phyloP scores from a whole-genome alignment of 441 rosid species.

The Erodium moschatum region DNA sequence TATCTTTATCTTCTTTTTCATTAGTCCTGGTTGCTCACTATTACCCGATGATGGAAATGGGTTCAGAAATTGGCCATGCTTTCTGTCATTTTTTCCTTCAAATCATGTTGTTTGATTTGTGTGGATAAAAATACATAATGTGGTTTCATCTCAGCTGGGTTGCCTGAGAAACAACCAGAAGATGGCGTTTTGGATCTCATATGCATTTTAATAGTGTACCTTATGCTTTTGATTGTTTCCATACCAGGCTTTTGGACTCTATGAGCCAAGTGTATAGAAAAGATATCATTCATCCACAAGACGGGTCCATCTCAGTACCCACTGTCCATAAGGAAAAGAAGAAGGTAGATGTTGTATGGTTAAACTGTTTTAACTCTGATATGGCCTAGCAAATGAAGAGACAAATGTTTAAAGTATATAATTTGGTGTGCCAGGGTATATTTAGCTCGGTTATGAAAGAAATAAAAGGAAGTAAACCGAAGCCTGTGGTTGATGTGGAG shows the following conservation, averaged over 20 bases:
- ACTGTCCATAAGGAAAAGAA: conserved; percentile 62
- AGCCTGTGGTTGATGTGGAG: conserved; percentile 43
- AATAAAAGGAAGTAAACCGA: conserved; percentile 43
- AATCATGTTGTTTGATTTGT: not conserved
- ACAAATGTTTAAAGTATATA: not conserved
- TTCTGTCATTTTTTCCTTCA: not conserved
- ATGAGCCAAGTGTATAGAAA: conserved; percentile 53
- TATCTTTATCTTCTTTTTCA: not conserved
- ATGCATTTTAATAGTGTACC: not conserved
- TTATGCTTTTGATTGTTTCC: not conserved
- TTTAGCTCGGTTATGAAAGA: conserved; percentile 72
- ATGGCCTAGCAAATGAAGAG: not conserved
- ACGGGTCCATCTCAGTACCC: conserved; percentile 28
- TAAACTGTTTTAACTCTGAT: not conserved
- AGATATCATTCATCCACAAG: conserved; percentile 33
- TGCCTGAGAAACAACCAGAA: not conserved
- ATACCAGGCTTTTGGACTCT: conserved; percentile 46
- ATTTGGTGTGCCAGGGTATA: conserved; percentile 46
- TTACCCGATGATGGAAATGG: not conserved
- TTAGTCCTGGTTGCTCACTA: not conserved
- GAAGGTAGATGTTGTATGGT: conserved; percentile 37
- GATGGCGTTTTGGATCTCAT: not conserved
- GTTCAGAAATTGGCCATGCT: not conserved
- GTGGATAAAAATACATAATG: not conserved
- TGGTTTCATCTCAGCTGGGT: not conserved